Base-by-base conservation (phyloP, 495 filamentous ascomycete genomes). In the Penicillium desertorum region DNA sequence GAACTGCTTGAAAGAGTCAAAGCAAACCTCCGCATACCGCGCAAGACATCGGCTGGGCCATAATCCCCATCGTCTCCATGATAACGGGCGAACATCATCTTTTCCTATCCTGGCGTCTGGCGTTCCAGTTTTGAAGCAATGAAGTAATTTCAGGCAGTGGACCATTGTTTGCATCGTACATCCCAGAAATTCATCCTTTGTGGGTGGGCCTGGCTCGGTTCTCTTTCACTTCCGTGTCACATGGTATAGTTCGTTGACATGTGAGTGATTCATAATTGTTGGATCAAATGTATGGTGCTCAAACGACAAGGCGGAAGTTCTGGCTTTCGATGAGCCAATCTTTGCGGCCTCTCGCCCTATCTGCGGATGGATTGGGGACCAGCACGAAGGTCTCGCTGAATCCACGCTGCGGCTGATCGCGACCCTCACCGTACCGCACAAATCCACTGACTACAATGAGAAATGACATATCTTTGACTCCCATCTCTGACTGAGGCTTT, bases 311-410 rank as follows among this genome's bases (percentile, higher is more conserved):
- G 19, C 87, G 79, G 61, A 90, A 92, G 47, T 83, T 91, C 72
- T 92, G 88, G 49, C 81, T 89, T 56, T 85, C 80, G 47, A 92
- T 84, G 36, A 92, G 69, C 82, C 86, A 91, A 36, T 75, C 76
- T 56, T 72, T 78, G 54, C 66, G 71, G 45, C 76, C 78, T 55
- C 73, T 77, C 42, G 76, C 71, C 27, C 65, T 74, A 17, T 79
- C 75, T 14, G 78, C 71, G 20, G 86, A 81, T 60, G 81, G 81
- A 64, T 92, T 92, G 20, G 90, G 90, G 29, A 92, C 86, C 42
- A 96, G 71, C 2, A 92, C 79, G 59, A 93, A 85, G 7, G 76
- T 84, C 63, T 96, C 90, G 50, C 83, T 86, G 70, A 95, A 94
- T 7, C 77, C 81, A 54, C 81, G 80, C 66, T 82, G 80, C 11